These are phyloP conservation scores for Comarum palustre DNA, from an alignment of 306 rosid species.

Conservation along the genomic window DNA sequence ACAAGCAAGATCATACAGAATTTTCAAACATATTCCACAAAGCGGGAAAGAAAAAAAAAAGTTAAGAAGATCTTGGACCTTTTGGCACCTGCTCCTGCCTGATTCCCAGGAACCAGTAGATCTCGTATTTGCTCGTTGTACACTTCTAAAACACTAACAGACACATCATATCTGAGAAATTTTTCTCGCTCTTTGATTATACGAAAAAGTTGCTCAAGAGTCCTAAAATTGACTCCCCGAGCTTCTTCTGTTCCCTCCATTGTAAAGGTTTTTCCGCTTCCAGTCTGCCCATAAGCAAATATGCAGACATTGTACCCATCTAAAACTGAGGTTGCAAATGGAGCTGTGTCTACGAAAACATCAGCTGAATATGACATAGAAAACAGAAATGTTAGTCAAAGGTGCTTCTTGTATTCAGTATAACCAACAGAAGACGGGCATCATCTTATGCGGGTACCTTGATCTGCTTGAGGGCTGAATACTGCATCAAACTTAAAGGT, in stretches of 20 bases:
- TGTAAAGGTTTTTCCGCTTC: slow-evolving; percentile 93
- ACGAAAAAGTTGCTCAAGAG: slow-evolving; percentile 76
- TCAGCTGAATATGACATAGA: slow-evolving; percentile 46
- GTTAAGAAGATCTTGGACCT: slow-evolving; percentile 39
- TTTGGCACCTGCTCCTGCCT: slow-evolving; percentile 55
- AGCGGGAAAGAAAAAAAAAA: slow-evolving; percentile 13
- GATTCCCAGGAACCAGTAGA: slow-evolving; percentile 71
- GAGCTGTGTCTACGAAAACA: slow-evolving; percentile 76
- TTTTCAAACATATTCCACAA: neutral
- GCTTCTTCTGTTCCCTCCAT: slow-evolving; percentile 89
- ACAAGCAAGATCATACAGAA: neutral
- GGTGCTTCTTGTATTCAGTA: slow-evolving; percentile 15
- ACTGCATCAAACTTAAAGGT: slow-evolving; percentile 80
- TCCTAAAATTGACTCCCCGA: slow-evolving; percentile 94
- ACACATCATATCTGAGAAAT: slow-evolving; percentile 54
- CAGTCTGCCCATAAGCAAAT: slow-evolving; percentile 95
- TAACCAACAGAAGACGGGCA: neutral
- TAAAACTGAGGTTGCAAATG: slow-evolving; percentile 78
- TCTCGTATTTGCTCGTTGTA: slow-evolving; percentile 97
- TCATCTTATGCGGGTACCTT: slow-evolving; percentile 47
- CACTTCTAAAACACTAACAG: slow-evolving; percentile 93
- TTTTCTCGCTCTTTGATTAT: slow-evolving; percentile 56
- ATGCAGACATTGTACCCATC: slow-evolving; percentile 96
- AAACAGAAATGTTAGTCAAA: slow-evolving; percentile 14
- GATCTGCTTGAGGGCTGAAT: slow-evolving; percentile 78